Conservation (phyloP, 805 yeast species). For the Saccharomycopsis sp. region DNA sequence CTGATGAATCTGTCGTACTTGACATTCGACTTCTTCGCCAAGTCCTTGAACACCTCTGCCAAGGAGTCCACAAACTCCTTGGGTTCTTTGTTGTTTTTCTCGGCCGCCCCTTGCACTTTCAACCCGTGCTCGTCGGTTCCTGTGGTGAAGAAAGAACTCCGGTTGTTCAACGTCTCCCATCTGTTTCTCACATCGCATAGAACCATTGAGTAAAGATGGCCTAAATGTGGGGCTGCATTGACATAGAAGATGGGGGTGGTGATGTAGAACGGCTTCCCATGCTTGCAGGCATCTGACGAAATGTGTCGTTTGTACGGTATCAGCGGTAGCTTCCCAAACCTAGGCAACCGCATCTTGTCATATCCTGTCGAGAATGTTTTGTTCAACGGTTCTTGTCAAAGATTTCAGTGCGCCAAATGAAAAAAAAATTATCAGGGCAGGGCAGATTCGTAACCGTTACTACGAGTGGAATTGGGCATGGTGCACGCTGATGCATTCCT, state of each 20-base stretch:
- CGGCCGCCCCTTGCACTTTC: constrained; percentile 85
- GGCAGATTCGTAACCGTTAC: too few relatives aligned
- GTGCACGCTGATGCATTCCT: too few relatives aligned
- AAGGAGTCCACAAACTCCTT: constrained; percentile 64
- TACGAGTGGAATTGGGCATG: too few relatives aligned
- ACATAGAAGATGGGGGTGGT: constrained; percentile 96
- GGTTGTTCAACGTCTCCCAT: constrained; percentile 48
- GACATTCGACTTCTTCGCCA: constrained; percentile 54
- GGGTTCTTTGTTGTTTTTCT: constrained; percentile 43
- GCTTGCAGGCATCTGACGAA: too few relatives aligned
- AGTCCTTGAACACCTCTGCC: constrained; percentile 49
- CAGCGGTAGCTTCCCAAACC: too few relatives aligned
- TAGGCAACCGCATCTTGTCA: too few relatives aligned
- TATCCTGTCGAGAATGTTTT: too few relatives aligned
- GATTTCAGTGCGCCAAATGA: too few relatives aligned
- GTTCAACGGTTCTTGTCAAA: too few relatives aligned
- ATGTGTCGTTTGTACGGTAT: too few relatives aligned
- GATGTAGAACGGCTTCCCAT: constrained; percentile 32
- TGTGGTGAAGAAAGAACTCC: constrained; percentile 56
- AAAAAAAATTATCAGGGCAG: too few relatives aligned
- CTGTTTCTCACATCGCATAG: constrained; percentile 70
- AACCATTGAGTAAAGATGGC: constrained; percentile 84
- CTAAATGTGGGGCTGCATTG: constrained; percentile 90
- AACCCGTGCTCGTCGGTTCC: constrained; percentile 98
- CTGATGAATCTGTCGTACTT: constrained; percentile 71